Evolutionary conservation across 768 basidiomycete species (phyloP).

Genomic region (Trametes meyenii): DNA sequence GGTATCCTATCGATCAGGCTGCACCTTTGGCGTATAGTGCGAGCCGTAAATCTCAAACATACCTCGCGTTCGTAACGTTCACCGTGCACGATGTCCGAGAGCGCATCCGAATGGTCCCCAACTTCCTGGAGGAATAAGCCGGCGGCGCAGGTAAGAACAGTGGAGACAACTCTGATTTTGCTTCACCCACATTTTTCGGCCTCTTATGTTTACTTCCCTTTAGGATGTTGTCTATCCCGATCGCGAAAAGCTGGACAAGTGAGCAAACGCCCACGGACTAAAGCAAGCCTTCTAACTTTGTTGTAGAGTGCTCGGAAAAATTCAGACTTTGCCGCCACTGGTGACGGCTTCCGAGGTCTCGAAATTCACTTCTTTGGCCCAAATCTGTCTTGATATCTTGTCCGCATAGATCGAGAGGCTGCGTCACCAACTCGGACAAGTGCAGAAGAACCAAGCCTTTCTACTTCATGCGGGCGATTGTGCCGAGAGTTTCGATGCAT

Average conservation of each 20-base stretch:
- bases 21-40: background rate
- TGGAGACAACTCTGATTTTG: background rate
- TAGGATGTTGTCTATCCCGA: constrained; percentile 78
- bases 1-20: no score
- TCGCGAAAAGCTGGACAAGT: constrained; percentile 59
- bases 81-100: background rate
- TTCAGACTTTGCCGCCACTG: constrained; percentile 80
- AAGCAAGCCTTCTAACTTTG: background rate
- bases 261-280: background rate
- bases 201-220: background rate
- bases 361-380: background rate
- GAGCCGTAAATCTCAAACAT: background rate
- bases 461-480: constrained; percentile 97
- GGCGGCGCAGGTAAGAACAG: constrained; percentile 66
- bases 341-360: constrained; percentile 90
- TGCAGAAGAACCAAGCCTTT: constrained; percentile 88
- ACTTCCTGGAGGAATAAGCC: constrained; percentile 80
- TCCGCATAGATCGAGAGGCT: constrained; percentile 75
- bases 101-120: constrained; percentile 61
- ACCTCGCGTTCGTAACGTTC: background rate
- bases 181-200: background rate
- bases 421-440: constrained; percentile 74
- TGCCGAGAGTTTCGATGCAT: constrained; percentile 93
- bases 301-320: constrained; percentile 74
- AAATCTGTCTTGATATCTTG: background rate